A percentile compares a stretch with the other conserved stretches of the same genome.
phyloP scores from a whole-genome alignment of 2,329 filamentous ascomycete species.

The Furcasterigmium furcatum region DNA sequence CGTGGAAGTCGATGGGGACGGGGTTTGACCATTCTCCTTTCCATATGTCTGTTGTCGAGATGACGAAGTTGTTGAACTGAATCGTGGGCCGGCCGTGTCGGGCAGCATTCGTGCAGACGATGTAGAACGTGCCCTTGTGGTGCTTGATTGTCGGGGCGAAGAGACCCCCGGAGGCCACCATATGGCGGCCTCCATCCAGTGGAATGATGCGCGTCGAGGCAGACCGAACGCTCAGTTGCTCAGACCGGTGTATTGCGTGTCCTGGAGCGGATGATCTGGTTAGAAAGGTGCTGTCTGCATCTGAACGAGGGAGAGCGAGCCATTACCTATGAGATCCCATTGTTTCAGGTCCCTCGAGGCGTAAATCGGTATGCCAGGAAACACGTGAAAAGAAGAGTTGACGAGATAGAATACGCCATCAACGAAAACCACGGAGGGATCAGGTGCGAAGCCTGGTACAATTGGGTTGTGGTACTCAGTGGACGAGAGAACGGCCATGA shows the following conservation, averaged over 20 bases:
- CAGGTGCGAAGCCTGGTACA: constrained; percentile 23
- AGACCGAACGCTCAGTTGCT: neutral
- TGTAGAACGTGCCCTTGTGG: constrained; percentile 16
- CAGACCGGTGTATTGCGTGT: neutral
- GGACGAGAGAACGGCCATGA: too few species aligned
- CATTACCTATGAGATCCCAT: constrained; percentile 22
- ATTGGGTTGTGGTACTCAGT: constrained; percentile 18
- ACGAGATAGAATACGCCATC: constrained; percentile 30
- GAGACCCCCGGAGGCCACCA: constrained; percentile 16
- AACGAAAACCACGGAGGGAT: constrained; percentile 21
- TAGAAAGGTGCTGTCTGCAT: neutral
- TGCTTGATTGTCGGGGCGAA: constrained; percentile 18
- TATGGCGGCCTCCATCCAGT: neutral
- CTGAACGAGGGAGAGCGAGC: too few species aligned
- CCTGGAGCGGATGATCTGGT: neutral
- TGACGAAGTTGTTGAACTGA: constrained; percentile 16
- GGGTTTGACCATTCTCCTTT: constrained; percentile 16
- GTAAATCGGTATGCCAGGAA: constrained; percentile 45
- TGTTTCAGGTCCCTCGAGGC: constrained; percentile 25
- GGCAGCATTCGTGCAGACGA: constrained; percentile 13
- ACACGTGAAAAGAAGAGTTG: constrained; percentile 58
- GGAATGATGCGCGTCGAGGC: neutral
- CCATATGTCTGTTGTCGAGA: constrained; percentile 17
- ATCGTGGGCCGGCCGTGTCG: constrained; percentile 5
- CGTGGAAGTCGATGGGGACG: constrained; percentile 10